Percentiles rank a stretch among this genome's conserved stretches.
phyloP scores from a whole-genome alignment of 2,329 filamentous ascomycete genomes.

The Neonectria neomacrospora region DNA sequence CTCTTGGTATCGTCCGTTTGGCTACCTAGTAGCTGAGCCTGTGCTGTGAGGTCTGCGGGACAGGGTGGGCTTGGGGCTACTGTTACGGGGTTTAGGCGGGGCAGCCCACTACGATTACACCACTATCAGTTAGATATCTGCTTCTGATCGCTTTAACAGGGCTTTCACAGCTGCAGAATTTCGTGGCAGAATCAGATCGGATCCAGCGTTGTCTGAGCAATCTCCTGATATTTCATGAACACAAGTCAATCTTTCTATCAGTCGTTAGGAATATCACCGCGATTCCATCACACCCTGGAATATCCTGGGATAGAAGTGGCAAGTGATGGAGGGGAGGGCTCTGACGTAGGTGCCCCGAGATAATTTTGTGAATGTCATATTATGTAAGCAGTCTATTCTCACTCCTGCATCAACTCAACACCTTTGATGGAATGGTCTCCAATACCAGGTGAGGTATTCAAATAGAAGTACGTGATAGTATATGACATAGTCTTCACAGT shows the following conservation, averaged over 20 bases:
- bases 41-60: conserved; percentile 9
- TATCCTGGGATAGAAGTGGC: neutral
- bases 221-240: neutral
- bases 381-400: conserved; percentile 40
- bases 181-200: neutral
- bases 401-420: neutral
- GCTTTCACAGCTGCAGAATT: conserved; percentile 1
- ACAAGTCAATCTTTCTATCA: neutral
- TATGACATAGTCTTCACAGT: too few species aligned
- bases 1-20: conserved; percentile 23
- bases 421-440: neutral
- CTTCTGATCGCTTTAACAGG: neutral
- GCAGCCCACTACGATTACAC: conserved; percentile 13
- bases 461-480: too few species aligned
- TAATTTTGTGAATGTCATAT: conserved; percentile 45
- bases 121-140: conserved; percentile 9
- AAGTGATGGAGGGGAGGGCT: neutral
- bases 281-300: conserved; percentile 2
- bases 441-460: neutral
- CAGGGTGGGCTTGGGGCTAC: conserved; percentile 21
- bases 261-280: neutral
- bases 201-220: neutral
- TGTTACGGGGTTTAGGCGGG: conserved; percentile 20
- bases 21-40: neutral
- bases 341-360: conserved; percentile 18